Conservation (phyloP, 176 grass and related monocot species). For the Pontederia crassipes region DNA sequence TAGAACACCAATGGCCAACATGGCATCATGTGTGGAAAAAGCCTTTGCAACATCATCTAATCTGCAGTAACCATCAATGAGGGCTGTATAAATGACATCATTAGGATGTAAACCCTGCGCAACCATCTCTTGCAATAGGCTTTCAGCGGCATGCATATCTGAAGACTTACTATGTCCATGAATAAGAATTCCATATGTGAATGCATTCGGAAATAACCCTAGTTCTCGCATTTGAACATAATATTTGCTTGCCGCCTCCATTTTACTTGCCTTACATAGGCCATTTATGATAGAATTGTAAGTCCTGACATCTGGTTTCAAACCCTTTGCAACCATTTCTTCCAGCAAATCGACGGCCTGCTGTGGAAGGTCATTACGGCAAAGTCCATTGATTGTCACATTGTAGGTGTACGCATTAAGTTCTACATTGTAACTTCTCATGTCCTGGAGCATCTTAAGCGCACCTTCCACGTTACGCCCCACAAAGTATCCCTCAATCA, state of each 20-base stretch:
- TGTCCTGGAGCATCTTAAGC: conserved; percentile 39
- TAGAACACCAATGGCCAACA: conserved; percentile 29
- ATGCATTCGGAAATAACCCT: conserved; percentile 49
- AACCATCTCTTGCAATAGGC: conserved; percentile 40
- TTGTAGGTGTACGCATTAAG: conserved; percentile 56
- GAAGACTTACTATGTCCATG: conserved; percentile 40
- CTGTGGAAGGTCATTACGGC: conserved; percentile 32
- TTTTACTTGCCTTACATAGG: conserved; percentile 45
- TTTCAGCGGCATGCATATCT: conserved; percentile 52
- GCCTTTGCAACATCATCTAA: conserved; percentile 34
- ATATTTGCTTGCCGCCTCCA: conserved; percentile 52
- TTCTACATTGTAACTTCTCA: conserved; percentile 30
- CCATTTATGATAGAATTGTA: conserved; percentile 68
- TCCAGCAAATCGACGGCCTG: conserved; percentile 36
- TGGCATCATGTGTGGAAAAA: conserved; percentile 40
- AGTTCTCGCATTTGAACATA: conserved; percentile 38
- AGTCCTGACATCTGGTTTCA: conserved; percentile 44
- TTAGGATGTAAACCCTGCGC: conserved; percentile 42
- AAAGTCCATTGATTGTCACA: conserved; percentile 46
- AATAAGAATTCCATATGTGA: conserved; percentile 58
- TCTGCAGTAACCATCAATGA: conserved; percentile 57
- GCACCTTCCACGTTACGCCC: conserved; percentile 26
- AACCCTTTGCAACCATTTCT: conserved; percentile 51
- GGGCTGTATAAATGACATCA: conserved; percentile 38
- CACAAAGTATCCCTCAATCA: conserved; percentile 49